Percentiles rank a stretch among this genome's conserved stretches.
phyloP scores from a whole-genome alignment of 2,329 filamentous ascomycete genomes.

The Calonectria crousiana region DNA sequence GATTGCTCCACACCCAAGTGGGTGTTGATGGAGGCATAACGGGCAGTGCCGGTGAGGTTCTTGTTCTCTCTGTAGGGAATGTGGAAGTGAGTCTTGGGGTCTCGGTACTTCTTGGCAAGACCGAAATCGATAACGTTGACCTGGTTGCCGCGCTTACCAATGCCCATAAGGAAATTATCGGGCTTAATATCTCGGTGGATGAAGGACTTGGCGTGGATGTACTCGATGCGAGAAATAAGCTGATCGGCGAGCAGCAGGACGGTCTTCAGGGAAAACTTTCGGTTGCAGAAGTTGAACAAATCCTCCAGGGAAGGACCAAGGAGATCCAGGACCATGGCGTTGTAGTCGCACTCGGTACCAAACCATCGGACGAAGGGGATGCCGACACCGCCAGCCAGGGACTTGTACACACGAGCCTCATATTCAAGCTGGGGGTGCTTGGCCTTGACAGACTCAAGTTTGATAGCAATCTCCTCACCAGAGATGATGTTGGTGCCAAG shows the following conservation, averaged over 20 bases:
- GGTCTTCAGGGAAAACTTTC: conserved; percentile 99
- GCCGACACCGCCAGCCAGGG: conserved; percentile 93
- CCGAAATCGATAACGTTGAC: conserved; percentile 99
- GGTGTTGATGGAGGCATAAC: conserved; percentile 99
- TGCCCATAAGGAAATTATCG: conserved; percentile 99
- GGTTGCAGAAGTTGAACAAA: conserved; percentile 99
- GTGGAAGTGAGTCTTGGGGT: conserved; percentile 99
- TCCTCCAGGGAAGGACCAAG: conserved; percentile 96
- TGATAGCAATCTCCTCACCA: conserved; percentile 99
- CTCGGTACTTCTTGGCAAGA: conserved; percentile 99
- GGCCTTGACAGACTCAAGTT: conserved; percentile 99
- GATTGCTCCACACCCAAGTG: conserved; percentile 99
- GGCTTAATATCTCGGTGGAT: conserved; percentile 99
- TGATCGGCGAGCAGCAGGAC: conserved; percentile 96
- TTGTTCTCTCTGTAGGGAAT: conserved; percentile 99
- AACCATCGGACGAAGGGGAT: conserved; percentile 99
- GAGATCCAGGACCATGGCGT: conserved; percentile 98
- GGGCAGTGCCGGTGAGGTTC: conserved; percentile 98
- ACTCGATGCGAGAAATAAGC: conserved; percentile 98
- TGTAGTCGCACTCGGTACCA: conserved; percentile 99
- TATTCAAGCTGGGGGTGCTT: conserved; percentile 99
- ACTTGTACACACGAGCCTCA: conserved; percentile 93
- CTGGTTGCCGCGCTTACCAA: conserved; percentile 98
- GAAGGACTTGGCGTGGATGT: conserved; percentile 99
- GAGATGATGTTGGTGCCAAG: conserved; percentile 99